Evolutionary conservation across 495 filamentous ascomycete species (phyloP).

Genomic region (Hypoxylon trugodes): DNA sequence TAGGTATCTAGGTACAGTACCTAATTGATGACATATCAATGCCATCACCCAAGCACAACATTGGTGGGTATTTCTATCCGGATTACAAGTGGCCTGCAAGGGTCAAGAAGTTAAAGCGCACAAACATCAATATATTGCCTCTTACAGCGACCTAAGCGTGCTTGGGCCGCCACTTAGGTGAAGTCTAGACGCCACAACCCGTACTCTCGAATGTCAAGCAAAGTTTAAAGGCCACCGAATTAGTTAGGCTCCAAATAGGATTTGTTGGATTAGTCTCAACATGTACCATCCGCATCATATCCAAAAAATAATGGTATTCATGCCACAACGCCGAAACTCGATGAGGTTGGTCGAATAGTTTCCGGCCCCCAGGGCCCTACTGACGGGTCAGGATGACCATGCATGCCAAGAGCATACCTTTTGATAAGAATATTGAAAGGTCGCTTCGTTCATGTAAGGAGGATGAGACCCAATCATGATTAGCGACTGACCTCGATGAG

Average conservation of each 20-base stretch:
- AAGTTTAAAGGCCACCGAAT: no score
- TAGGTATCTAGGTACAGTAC: neutral
- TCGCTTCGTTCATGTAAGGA: neutral
- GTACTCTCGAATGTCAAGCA: neutral
- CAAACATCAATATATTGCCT: conserved; percentile 27
- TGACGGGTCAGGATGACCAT: neutral
- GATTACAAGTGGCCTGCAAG: conserved; percentile 1
- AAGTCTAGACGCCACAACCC: neutral
- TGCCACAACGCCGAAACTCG: no score
- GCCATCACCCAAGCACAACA: neutral
- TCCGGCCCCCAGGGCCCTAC: neutral
- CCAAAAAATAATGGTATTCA: no score
- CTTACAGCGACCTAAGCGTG: conserved; percentile 9
- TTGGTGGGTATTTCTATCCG: conserved; percentile 5
- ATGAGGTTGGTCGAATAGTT: neutral
- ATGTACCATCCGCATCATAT: no score
- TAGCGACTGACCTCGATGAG: neutral
- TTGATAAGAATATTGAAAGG: conserved; percentile 1
- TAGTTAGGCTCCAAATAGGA: no score
- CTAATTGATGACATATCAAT: neutral
- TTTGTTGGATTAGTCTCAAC: no score
- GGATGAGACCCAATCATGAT: neutral
- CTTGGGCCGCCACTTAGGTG: neutral
- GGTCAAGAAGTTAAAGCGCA: neutral
- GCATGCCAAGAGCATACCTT: conserved; percentile 16